A percentile compares a stretch with the other conserved stretches of the same genome.
These are phyloP conservation scores for Apiospora kogelbergensis DNA, from an alignment of 2,329 filamentous ascomycete species.

Conservation along the genomic window DNA sequence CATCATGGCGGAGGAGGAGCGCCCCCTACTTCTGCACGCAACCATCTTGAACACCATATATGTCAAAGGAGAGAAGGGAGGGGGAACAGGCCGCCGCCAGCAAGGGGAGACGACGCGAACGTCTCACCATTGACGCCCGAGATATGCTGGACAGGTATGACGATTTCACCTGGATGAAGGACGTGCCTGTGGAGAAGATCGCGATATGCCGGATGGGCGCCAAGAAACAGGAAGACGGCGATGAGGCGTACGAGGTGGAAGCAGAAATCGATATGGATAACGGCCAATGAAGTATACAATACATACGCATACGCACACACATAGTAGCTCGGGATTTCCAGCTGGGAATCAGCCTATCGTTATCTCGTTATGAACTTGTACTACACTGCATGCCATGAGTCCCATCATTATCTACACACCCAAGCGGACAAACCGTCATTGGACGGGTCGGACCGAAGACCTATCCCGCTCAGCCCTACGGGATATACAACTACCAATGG, in stretches of 20 bases:
- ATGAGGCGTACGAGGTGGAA: slow-evolving; percentile 54
- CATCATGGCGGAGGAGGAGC: slow-evolving; percentile 56
- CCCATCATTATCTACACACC: not conserved
- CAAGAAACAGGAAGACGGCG: slow-evolving; percentile 59
- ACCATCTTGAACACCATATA: slow-evolving; percentile 88
- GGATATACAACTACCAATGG: not conserved
- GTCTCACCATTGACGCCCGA: slow-evolving; percentile 53
- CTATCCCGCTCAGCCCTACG: not conserved
- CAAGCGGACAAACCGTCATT: not conserved
- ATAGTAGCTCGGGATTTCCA: not conserved
- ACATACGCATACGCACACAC: too few species aligned
- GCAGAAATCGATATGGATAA: slow-evolving; percentile 40
- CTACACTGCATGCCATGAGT: not conserved
- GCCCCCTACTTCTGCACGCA: slow-evolving; percentile 75
- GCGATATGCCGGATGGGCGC: slow-evolving; percentile 89
- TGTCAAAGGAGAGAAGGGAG: slow-evolving; percentile 42
- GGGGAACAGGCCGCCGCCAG: slow-evolving; percentile 16
- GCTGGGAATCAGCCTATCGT: not conserved
- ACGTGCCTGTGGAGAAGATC: slow-evolving; percentile 66
- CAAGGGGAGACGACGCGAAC: slow-evolving; percentile 33
- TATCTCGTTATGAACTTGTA: not conserved
- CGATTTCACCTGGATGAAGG: slow-evolving; percentile 69
- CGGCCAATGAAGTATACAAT: slow-evolving; percentile 7
- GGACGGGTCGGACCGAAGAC: not conserved
- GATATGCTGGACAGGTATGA: slow-evolving; percentile 59